Evolutionary conservation across 352 stramenopile species (phyloP).

Genomic region (Stephanocyclus meneghinianus): DNA sequence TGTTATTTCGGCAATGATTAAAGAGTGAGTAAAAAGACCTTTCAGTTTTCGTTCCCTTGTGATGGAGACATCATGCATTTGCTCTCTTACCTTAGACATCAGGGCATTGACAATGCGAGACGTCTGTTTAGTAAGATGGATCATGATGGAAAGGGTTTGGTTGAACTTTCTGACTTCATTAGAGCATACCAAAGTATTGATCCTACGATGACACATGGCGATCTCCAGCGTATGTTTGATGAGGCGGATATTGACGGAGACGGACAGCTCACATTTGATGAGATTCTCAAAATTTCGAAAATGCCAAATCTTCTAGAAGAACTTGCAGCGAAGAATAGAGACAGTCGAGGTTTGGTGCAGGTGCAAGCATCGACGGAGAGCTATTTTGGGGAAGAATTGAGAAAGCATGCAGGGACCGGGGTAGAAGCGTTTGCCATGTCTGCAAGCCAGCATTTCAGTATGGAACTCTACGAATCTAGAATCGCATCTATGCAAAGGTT

Average conservation of each 20-base stretch:
- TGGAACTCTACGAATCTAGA: constrained; percentile 75
- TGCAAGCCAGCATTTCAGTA: constrained; percentile 56
- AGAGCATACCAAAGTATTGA: constrained; percentile 45
- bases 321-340: constrained; percentile 56
- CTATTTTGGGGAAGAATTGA: constrained; percentile 75
- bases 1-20: constrained; percentile 58
- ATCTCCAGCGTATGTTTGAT: constrained; percentile 59
- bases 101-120: constrained; percentile 52
- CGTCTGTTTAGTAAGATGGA: constrained; percentile 71
- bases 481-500: constrained; percentile 76
- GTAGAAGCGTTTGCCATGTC: constrained; percentile 40
- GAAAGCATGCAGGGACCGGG: constrained; percentile 11
- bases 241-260: constrained; percentile 54
- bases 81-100: constrained; percentile 4
- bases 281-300: constrained; percentile 55
- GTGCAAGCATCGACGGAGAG: constrained; percentile 62
- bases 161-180: constrained; percentile 68
- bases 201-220: constrained; percentile 32
- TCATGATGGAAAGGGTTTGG: constrained; percentile 51
- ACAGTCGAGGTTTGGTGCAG: constrained; percentile 63
- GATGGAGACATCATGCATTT: background rate
- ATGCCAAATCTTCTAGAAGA: constrained; percentile 46
- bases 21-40: constrained; percentile 20
- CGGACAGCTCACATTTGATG: constrained; percentile 53
- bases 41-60: background rate